Percentiles rank a stretch among this genome's conserved stretches.
Conservation (phyloP, 2,329 filamentous ascomycete genomes). For the Fusarium protoensiforme region DNA sequence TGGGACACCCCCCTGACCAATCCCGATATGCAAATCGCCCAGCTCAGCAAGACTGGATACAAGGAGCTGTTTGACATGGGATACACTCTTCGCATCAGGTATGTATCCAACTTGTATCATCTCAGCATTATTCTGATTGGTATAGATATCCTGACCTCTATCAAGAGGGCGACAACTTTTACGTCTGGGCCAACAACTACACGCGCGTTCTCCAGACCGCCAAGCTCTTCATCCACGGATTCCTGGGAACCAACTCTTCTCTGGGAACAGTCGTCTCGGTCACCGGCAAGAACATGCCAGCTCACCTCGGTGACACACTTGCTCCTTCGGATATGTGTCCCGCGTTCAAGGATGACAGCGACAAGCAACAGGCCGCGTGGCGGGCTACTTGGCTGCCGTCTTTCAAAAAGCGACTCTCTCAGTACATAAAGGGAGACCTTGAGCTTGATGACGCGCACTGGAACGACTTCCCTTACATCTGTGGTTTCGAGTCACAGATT, state of each 20-base stretch:
- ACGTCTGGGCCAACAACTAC: constrained; percentile 75
- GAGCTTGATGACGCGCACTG: constrained; percentile 65
- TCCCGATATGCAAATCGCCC: constrained; percentile 65
- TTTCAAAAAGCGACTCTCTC: constrained; percentile 64
- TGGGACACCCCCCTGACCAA: constrained; percentile 70
- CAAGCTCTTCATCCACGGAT: constrained; percentile 70
- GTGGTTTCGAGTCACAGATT: constrained; percentile 77
- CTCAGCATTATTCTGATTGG: neutral
- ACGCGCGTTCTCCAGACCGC: constrained; percentile 72
- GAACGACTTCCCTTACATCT: constrained; percentile 73
- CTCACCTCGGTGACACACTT: constrained; percentile 69
- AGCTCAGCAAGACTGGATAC: constrained; percentile 70
- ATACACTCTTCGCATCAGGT: constrained; percentile 60
- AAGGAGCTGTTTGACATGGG: constrained; percentile 70
- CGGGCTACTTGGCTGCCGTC: constrained; percentile 62
- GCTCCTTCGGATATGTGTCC: constrained; percentile 72
- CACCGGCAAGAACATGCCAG: constrained; percentile 63
- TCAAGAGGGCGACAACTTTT: constrained; percentile 60
- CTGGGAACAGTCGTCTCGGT: constrained; percentile 68
- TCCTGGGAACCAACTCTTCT: constrained; percentile 64
- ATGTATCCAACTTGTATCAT: accelerated
- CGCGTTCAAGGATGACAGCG: constrained; percentile 64
- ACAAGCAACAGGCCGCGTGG: constrained; percentile 60
- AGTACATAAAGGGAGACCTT: constrained; percentile 63
- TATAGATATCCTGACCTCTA: constrained; percentile 62